Percentiles rank a stretch among this genome's conserved stretches.
Evolutionary conservation across 2,329 filamentous ascomycete genomes (phyloP).

Genomic region (Shiraia sp.): DNA sequence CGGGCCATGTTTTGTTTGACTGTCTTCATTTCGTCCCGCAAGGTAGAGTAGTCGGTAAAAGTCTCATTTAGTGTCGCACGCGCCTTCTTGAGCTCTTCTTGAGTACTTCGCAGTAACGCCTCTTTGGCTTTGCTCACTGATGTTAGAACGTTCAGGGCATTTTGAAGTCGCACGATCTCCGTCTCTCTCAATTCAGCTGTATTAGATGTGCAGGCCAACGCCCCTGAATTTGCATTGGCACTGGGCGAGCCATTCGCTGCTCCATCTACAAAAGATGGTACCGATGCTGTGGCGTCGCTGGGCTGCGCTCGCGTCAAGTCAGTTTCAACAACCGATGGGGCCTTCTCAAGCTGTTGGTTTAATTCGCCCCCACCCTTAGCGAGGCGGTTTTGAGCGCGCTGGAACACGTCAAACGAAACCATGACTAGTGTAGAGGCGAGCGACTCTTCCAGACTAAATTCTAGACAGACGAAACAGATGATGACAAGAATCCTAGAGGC

Average conservation of each 20-base stretch:
- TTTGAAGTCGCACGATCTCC: slow-evolving; percentile 35
- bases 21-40: slow-evolving; percentile 37
- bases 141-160: slow-evolving; percentile 28
- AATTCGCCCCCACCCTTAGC: slow-evolving; percentile 19
- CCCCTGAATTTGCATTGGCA: slow-evolving; percentile 6
- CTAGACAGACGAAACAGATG: slow-evolving; percentile 26
- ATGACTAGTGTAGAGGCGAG: slow-evolving; percentile 34
- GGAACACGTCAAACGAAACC: slow-evolving; percentile 37
- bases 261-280: slow-evolving; percentile 4
- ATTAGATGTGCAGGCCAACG: slow-evolving; percentile 6
- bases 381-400: slow-evolving; percentile 18
- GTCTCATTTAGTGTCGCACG: slow-evolving; percentile 35
- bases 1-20: slow-evolving; percentile 35
- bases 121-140: slow-evolving; percentile 33
- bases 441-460: slow-evolving; percentile 25
- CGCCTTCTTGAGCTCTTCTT: slow-evolving; percentile 32
- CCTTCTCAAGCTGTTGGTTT: slow-evolving; percentile 10
- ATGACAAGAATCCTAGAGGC: too few relatives aligned
- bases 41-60: slow-evolving; percentile 30
- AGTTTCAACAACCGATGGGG: slow-evolving; percentile 32
- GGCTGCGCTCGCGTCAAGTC: slow-evolving; percentile 15
- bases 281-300: slow-evolving; percentile 20
- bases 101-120: slow-evolving; percentile 24
- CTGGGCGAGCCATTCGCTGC: background rate
- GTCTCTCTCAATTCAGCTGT: slow-evolving; percentile 24